Evolutionary conservation across 768 basidiomycete genomes (phyloP), one percentile per base, ranked within the genome.

Genomic region (Mycena indigotica): DNA sequence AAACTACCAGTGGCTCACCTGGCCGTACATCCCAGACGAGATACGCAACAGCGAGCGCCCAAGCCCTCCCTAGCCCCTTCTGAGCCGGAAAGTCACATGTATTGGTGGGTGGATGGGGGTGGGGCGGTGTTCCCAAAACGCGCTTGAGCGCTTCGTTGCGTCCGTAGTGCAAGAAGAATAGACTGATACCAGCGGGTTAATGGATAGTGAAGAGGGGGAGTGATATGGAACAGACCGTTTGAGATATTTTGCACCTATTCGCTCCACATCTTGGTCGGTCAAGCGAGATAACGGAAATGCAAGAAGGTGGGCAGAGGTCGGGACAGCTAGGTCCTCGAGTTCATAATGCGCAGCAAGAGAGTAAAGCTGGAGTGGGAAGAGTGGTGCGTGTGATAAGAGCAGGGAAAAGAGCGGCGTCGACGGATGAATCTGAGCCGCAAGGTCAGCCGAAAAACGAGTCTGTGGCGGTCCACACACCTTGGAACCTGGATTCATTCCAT

Each of bases 131-230:
- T 4, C 88, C 77, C 15, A 93, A 76, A 21, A 92, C 81, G 28
- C 89, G 84, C 68, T 93, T 93, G 28, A 93, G 79, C 10, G 91
- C 91, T 58, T 93, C 92, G 3, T 84, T 77, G 26, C 91, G 87
- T 10, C 91, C 91, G 65, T 91, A 86, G 65, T 93, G 92, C 24
- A 93, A 75, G 69, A 90, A 92, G 71, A 93, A 91, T 26, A 93
- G 78, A 28, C 61, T 62, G 0, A 41, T n/a, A 15, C 24, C 3
- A 2, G 21, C 41, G 29, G n/a, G 30, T 8, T 32, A 52, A 13
- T 10, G 15, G 15, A 17, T n/a, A n/a, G n/a, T n/a, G n/a, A n/a
- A n/a, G n/a, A n/a, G n/a, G n/a, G n/a, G n/a, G n/a, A n/a, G n/a
- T n/a, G n/a, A n/a, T n/a, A n/a, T n/a, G n/a, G n/a, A n/a, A n/a